Evolutionary conservation across 2,329 filamentous ascomycete genomes (phyloP), one percentile per base, ranked within the genome.

Genomic region (Monosporascus sp.): DNA sequence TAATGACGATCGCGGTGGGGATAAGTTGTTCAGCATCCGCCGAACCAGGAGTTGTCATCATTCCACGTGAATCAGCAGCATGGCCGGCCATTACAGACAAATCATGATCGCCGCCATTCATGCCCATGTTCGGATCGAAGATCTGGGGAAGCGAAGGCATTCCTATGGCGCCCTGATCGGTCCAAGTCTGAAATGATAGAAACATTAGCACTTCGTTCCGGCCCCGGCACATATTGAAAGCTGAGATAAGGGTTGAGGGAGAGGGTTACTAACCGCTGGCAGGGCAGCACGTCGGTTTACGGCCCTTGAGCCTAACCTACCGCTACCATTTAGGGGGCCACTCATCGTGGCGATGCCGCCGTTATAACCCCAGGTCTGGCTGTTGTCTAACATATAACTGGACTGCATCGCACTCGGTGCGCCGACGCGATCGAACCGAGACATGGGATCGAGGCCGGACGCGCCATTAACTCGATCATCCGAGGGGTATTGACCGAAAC

Each of bases 1-100:
- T 99, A 74, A 99, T 97, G 55, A 99, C 94, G 63, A 99, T 97
- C 51, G 94, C 94, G 3, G 94, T 99, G 3, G 93, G 93, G 55
- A 99, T 99, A 56, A 99, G 83, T 74, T 97, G 93, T 61, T 96
- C 93, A 53, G 85, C 80, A 48, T 84, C 81, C 54, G 78, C 76
- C 38, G 76, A 74, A 53, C 72, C 64, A 60, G 79, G 73, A 52
- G 71, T 72, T 53, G 61, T 60, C 65, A 69, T 67, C 60, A 69
- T 63, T 73, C 76, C 60, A 69, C 72, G 59, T 68, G 72, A 60
- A 72, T 74, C 58, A 60, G 68, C 63, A 69, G 64, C 50, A 59
- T 64, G 24, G 56, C 66, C 58, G 58, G 63, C 61, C 60, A 66
- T 62, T 26, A 52, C 55, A 8, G 63, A 54, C 4, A 70, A 51